Base-by-base conservation (phyloP, 2,329 filamentous ascomycete species). In the Pseudocercospora crystallina region DNA sequence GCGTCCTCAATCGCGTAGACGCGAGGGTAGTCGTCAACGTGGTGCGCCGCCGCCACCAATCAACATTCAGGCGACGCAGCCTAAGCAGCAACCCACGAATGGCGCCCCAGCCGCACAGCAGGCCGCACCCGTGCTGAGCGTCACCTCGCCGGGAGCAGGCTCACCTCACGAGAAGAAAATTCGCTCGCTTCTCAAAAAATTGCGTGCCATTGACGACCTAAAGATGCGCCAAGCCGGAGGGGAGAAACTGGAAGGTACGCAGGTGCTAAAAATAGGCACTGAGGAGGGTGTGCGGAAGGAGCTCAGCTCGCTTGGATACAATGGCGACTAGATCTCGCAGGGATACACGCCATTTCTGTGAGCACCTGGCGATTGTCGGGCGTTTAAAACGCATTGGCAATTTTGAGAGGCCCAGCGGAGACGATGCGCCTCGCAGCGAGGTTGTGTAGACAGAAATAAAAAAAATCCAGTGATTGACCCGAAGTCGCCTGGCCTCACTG, bases 241-340 rank as follows among this genome's bases (percentile, higher is more conserved):
- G 5, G 94, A 99, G 79, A 97, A 96, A 79, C 76, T 99, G 54
- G 94, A 99, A 75, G 92, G 96, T 67, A 99, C 94, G 30, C 94
- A 99, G 76, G 84, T 99, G 73, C 95, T 96, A 80, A 99, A 99
- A 81, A 99, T 99, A 63, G 14, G 8, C 8, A 11, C 5, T 10
- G 39, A 31, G 33, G n/a, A 37, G 39, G 13, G 17, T 49, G 11
- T 30, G 13, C 43, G 11, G 20, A 43, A 8, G 13, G 3, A n/a
- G 39, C 8, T 99, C 13, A 52, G 36, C 41, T 55, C 51, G 30
- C 44, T 65, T 29, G 64, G 64, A 8, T 67, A 65, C 41, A 59
- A 51, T 31, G 59, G 59, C 33, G 59, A 61, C 38, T 59, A 54
- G 45, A 26, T 26, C 20, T 26, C 20, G 20, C 20, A 26, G 20